Base-by-base conservation (phyloP, 805 yeast genomes). In the Saccharomycodes ludwigii region DNA sequence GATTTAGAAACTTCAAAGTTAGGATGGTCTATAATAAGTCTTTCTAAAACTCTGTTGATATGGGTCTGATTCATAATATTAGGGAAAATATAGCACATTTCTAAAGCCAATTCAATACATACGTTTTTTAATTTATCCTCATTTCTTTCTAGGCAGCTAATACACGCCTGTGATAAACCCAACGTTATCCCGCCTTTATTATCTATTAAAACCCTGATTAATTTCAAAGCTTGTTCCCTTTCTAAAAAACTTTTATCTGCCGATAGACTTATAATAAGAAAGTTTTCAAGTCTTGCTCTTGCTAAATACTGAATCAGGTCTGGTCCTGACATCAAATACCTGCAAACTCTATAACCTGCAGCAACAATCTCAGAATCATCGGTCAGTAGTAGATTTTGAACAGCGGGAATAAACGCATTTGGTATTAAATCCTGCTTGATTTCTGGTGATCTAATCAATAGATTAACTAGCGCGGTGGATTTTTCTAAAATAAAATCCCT, bases 211-310 rank as follows among this genome's bases (percentile, higher is more conserved):
- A 65, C 59, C 18, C 95, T 62, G 0, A 84, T 56, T 17, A 84
- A 57, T 43, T 77, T 79, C 20, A 88, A 46, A 0, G 93, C 91
- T 45, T 85, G 84, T 29, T 73, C 76, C 37, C 85, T 67, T 44
- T 86, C 95, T 16, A 71, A 66, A 35, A 47, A 54, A 3, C 71
- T 51, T 22, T 65, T 57, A 15, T 73, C 76, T 31, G 73, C 73
- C 1, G 80, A 65, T 21, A 88, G 54, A 0, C 93, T 66, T 11
- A 73, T 61, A 2, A 81, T 69, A 5, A 84, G 50, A 38, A 76
- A 71, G 2, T 71, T 63, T 35, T 83, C 82, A 4, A 82, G 47
- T 35, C 74, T 68, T 21, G 72, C 54, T 10, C 64, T 61, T 6
- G 71, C 57, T 39, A 85, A 56, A 3, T 64, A 52, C n/a, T 58